These are phyloP conservation scores for Moricandia moricandioides DNA, from an alignment of 345 rosid genomes.

Conservation along the genomic window DNA sequence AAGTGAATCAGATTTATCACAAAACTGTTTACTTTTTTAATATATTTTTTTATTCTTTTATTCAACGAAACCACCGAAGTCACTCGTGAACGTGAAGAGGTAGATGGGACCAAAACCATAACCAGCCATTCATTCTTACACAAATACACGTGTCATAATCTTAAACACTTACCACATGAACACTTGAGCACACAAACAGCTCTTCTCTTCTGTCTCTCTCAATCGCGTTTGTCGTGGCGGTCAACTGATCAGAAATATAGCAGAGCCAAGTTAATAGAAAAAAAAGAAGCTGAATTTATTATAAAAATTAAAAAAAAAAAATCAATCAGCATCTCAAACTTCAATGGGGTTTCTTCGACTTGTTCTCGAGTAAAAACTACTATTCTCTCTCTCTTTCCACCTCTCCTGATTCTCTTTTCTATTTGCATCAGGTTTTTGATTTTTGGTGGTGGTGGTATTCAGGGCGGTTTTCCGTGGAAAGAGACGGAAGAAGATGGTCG, in stretches of 20 bases:
- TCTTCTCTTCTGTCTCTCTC: slow-evolving; percentile 14
- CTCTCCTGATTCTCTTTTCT: not conserved
- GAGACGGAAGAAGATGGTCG: slow-evolving; percentile 34
- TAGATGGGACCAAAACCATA: slow-evolving; percentile 23
- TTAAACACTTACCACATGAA: not conserved
- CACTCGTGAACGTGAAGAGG: slow-evolving; percentile 23
- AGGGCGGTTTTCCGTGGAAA: slow-evolving; percentile 29
- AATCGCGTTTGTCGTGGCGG: slow-evolving; percentile 41
- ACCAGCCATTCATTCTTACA: not conserved
- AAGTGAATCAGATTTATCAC: not conserved
- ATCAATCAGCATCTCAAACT: slow-evolving; percentile 12
- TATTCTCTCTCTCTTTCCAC: slow-evolving; percentile 2
- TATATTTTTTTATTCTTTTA: not conserved
- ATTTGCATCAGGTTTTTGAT: slow-evolving; percentile 13
- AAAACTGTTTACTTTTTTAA: not conserved
- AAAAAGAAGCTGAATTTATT: slow-evolving; percentile 5
- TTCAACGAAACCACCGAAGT: not conserved
- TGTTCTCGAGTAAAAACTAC: slow-evolving; percentile 27
- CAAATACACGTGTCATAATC: slow-evolving; percentile 48
- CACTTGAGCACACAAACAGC: slow-evolving; percentile 47
- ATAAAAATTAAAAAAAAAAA: not conserved
- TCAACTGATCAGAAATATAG: slow-evolving; percentile 49
- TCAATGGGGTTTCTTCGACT: slow-evolving; percentile 33
- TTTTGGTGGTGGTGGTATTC: slow-evolving; percentile 26
- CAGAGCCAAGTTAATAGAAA: slow-evolving; percentile 5